A percentile compares a stretch with the other conserved stretches of the same genome.
Conservation (phyloP, 116 monocot genomes). For the Iris pallida region DNA sequence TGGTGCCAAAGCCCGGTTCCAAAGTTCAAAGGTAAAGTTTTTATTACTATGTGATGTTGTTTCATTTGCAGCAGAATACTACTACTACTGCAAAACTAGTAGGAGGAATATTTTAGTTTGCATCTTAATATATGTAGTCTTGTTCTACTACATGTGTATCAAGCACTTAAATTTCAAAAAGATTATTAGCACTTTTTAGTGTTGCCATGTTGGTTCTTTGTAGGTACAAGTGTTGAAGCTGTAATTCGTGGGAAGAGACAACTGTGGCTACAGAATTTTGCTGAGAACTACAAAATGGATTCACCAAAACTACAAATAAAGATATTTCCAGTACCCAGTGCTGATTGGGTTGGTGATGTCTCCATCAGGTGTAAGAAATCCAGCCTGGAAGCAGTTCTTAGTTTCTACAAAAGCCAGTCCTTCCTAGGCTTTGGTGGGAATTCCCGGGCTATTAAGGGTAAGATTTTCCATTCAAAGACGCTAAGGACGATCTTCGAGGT, state of each 20-base stretch:
- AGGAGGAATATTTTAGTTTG: too few relatives aligned
- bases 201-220: neutral
- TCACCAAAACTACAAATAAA: slow-evolving; percentile 62
- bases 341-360: slow-evolving; percentile 66
- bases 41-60: neutral
- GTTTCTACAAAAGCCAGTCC: slow-evolving; percentile 43
- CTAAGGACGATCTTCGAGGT: slow-evolving; percentile 55
- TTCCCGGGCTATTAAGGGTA: slow-evolving; percentile 57
- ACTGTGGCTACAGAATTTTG: slow-evolving; percentile 41
- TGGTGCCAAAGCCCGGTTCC: slow-evolving; percentile 77
- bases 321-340: slow-evolving; percentile 52
- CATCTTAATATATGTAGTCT: too few relatives aligned
- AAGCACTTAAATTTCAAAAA: too few relatives aligned
- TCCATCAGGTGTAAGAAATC: slow-evolving; percentile 58
- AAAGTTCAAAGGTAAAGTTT: slow-evolving; percentile 57
- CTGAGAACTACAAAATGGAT: slow-evolving; percentile 73
- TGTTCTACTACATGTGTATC: too few relatives aligned
- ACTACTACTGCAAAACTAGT: too few relatives aligned
- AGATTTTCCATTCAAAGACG: slow-evolving; percentile 44
- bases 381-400: slow-evolving; percentile 53
- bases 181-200: too few relatives aligned
- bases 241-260: slow-evolving; percentile 56
- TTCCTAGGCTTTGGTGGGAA: slow-evolving; percentile 75
- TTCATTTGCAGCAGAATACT: too few relatives aligned
- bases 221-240: slow-evolving; percentile 67